Evolutionary conservation across 164 flowering plant species (phyloP).

Genomic region (Akebia trifoliata): DNA sequence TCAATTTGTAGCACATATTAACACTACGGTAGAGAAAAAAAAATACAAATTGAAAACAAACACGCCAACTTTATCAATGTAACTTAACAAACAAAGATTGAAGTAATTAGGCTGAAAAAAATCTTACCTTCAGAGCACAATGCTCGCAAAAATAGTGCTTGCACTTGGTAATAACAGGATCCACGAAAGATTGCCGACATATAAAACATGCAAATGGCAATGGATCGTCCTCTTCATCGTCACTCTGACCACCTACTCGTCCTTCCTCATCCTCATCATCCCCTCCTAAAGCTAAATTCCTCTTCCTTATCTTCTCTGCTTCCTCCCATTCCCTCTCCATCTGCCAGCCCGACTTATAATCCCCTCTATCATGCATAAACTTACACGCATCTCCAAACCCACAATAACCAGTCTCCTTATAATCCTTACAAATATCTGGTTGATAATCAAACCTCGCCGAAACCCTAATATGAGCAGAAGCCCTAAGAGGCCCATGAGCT

Average conservation of each 20-base stretch:
- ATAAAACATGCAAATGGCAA: slow-evolving; percentile 89
- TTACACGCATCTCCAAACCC: slow-evolving; percentile 97
- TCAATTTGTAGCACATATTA: too few species aligned
- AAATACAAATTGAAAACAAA: background rate
- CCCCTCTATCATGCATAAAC: slow-evolving; percentile 99
- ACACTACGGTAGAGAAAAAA: too few species aligned
- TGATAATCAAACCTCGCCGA: slow-evolving; percentile 93
- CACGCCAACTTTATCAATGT: too few species aligned
- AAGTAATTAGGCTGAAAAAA: background rate
- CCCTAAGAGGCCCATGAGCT: slow-evolving; percentile 91
- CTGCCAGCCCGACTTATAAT: slow-evolving; percentile 96
- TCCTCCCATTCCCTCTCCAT: slow-evolving; percentile 93
- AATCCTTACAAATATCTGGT: slow-evolving; percentile 95
- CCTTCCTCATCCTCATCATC: slow-evolving; percentile 42
- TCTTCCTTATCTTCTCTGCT: slow-evolving; percentile 67
- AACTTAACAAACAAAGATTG: background rate
- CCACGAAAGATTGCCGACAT: slow-evolving; percentile 72
- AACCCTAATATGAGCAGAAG: slow-evolving; percentile 82
- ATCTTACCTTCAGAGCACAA: slow-evolving; percentile 77
- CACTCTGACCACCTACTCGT: slow-evolving; percentile 36
- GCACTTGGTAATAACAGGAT: slow-evolving; percentile 93
- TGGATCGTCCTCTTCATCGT: slow-evolving; percentile 59
- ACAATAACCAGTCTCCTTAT: slow-evolving; percentile 96
- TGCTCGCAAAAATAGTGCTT: slow-evolving; percentile 95
- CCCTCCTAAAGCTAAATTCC: slow-evolving; percentile 61